These are phyloP conservation scores for Gossypium gossypioides DNA, from an alignment of 441 rosid species.

Conservation along the genomic window DNA sequence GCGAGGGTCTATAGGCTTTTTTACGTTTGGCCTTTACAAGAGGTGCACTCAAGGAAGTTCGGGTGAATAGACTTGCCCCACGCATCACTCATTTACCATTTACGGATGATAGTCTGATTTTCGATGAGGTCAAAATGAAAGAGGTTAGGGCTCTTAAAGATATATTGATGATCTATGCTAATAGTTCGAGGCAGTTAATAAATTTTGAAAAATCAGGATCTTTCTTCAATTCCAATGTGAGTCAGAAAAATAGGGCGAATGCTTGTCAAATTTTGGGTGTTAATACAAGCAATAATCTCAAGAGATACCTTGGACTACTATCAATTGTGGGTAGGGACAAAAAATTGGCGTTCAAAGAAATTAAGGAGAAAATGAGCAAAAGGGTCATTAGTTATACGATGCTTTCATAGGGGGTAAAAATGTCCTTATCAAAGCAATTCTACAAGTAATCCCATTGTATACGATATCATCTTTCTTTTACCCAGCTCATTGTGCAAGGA, in stretches of 20 bases:
- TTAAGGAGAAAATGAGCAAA: no score
- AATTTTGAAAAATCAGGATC: background rate
- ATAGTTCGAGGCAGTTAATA: background rate
- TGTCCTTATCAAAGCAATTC: background rate
- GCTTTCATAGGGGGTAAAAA: background rate
- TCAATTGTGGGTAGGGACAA: background rate
- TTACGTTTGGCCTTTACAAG: no score
- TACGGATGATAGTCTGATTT: background rate
- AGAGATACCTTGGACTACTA: background rate
- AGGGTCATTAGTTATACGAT: background rate
- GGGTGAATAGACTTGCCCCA: background rate
- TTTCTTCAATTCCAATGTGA: no score
- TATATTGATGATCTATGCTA: no score
- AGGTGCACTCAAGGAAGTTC: background rate
- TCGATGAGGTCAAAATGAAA: background rate
- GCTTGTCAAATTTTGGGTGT: no score
- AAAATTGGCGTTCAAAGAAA: background rate
- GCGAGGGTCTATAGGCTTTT: no score
- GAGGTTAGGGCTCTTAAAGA: no score
- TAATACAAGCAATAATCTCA: no score
- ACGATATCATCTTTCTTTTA: background rate
- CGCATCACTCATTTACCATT: background rate
- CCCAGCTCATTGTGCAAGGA: background rate
- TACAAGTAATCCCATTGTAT: background rate
- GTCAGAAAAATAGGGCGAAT: no score